Evolutionary conservation across 2,329 filamentous ascomycete species (phyloP), one percentile per base, ranked within the genome.

Genomic region (Xylaria sp.): DNA sequence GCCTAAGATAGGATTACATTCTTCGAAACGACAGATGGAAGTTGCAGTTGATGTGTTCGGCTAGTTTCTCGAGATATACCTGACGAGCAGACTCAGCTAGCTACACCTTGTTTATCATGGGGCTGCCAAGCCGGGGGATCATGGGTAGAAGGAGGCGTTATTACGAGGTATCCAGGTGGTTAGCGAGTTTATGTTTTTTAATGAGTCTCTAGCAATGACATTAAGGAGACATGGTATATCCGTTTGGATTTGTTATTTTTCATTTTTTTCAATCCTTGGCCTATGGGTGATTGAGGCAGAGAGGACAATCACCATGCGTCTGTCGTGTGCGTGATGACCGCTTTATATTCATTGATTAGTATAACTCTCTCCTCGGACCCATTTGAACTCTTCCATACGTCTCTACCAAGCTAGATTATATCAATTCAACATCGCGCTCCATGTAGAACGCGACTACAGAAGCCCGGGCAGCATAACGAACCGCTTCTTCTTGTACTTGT

Each of bases 401-500:
- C 15, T 6, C 5, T 12, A 34, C 54, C 7, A 10, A 50, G 12
- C 20, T 15, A n/a, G 12, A 51, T 18, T 34, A 41, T 62, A 18
- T 23, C 15, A 0, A 37, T 58, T 15, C 10, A 18, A 41, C 6
- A 48, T 46, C 23, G 9, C 12, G 7, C 18, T 56, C 13, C 4
- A 46, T 23, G 37, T 37, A 20, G 41, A 39, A 5, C 3, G n/a
- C 37, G 13, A 34, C 82, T 83, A 96, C 78, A 91, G 87, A 60
- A 97, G 83, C 2, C 92, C 92, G 2, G 96, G 94, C 67, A 98
- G 81, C 82, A 97, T 92, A 69, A 89, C 90, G 78, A 87, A 95
- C 77, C 89, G 89, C 93, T 99, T 98, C 86, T 91, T 94, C 90
- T 95, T 94, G 84, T 99, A 99, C 82, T 91, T 92, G 80, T 94